Evolutionary conservation across 257 asterid species (phyloP).

Genomic region (Solanum virginianum): DNA sequence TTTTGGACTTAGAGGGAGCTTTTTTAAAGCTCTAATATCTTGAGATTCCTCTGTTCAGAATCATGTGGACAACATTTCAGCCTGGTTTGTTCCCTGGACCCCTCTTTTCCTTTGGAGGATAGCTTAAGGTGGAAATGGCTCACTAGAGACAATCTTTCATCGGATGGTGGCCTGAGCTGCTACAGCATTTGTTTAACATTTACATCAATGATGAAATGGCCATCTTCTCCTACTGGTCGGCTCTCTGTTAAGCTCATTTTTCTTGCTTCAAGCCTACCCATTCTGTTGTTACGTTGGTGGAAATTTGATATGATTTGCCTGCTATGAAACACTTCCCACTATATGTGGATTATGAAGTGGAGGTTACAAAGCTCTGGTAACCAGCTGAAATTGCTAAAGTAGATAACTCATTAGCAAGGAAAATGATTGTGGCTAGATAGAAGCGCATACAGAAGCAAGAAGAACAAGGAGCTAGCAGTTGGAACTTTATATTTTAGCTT

Average conservation of each 20-base stretch:
- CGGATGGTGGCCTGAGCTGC: background rate
- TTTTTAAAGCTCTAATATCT: background rate
- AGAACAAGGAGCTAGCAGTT: background rate
- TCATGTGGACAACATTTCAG: background rate
- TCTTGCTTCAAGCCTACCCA: background rate
- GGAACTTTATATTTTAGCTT: background rate
- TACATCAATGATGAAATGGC: background rate
- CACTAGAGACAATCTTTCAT: background rate
- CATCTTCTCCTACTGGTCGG: background rate
- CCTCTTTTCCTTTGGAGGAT: background rate
- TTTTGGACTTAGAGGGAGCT: background rate
- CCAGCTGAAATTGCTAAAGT: background rate
- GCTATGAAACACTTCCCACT: background rate
- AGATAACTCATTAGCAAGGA: background rate
- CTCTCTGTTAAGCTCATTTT: background rate
- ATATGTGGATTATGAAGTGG: background rate
- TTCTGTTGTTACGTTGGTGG: background rate
- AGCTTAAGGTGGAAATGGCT: background rate
- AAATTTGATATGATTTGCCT: background rate
- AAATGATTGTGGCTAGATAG: background rate
- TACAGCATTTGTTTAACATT: background rate
- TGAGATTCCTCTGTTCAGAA: background rate
- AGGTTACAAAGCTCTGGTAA: background rate
- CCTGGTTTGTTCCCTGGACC: background rate
- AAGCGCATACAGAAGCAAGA: background rate